phyloP scores from a whole-genome alignment of 2,329 filamentous ascomycete genomes.

The Fusarium sp. region DNA sequence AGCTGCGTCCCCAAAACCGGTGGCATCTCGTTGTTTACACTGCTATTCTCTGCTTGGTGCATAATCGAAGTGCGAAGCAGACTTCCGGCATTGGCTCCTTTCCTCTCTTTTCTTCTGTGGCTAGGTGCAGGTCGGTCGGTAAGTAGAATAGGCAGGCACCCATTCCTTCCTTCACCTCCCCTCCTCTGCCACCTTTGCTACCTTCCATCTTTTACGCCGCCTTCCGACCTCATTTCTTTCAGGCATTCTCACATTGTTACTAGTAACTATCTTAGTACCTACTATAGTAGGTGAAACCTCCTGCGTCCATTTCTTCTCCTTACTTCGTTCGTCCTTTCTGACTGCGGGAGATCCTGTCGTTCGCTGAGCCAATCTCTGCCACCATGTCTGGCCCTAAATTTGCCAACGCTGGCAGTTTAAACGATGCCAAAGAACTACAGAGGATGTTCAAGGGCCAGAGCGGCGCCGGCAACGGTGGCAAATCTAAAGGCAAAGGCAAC shows the following conservation, averaged over 20 bases:
- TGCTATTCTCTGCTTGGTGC: neutral
- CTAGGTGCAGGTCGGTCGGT: neutral
- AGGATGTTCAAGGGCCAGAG: constrained; percentile 37
- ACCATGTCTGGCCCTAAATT: constrained; percentile 23
- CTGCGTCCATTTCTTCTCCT: neutral
- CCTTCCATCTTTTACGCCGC: neutral
- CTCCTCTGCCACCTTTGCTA: neutral
- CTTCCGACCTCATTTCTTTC: neutral
- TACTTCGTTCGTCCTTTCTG: neutral
- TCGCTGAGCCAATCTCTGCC: neutral
- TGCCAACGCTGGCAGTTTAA: constrained; percentile 44
- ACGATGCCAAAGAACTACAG: constrained; percentile 46
- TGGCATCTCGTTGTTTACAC: neutral
- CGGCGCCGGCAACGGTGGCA: neutral
- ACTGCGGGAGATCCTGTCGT: neutral
- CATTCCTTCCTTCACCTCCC: neutral
- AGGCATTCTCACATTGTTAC: neutral
- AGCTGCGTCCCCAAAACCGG: neutral
- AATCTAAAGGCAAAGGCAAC: neutral
- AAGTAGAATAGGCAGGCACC: neutral
- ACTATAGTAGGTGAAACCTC: neutral
- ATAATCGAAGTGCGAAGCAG: neutral
- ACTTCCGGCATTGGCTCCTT: neutral
- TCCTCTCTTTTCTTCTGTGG: neutral
- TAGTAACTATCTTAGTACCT: neutral